Evolutionary conservation across 2,329 filamentous ascomycete genomes (phyloP), one percentile per base, ranked within the genome.

Genomic region (Metarhizium rileyi): DNA sequence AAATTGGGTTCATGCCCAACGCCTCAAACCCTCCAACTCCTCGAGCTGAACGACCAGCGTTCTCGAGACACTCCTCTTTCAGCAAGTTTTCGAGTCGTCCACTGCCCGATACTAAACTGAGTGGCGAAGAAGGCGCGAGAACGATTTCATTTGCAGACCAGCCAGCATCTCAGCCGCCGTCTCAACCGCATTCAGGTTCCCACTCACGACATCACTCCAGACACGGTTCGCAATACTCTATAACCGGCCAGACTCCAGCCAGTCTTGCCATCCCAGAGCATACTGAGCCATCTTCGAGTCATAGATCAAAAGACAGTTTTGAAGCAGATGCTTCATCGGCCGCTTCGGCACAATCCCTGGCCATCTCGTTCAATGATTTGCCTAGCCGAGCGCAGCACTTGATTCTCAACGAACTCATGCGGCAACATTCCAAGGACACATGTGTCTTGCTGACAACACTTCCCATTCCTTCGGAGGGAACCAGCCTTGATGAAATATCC

Each of bases 371-470:
- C 71, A 94, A 95, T 58, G 87, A 94, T 60, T 71, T 95, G 4
- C 88, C 89, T 0, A 87, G 85, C 58, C 81, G 87, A 16, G 88
- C 88, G 2, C 89, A 94, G 63, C 87, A 95, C 64, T 69, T 94
- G 33, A 90, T 95, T 26, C 68, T 95, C 16, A 95, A 95, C 63
- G 88, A 95, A 64, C 70, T 94, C 55, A 90, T 95, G 70, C 73
- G 76, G 3, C 74, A 76, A 51, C 72, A 88, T 53, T 87, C 84
- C 56, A 64, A 65, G 36, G 75, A 86, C 20, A 88, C 89, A 1
- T 87, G 87, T 0, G 87, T 94, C 0, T 67, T 93, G 16, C 84
- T 95, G 57, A 94, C 86, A 1, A 95, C 90, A 23, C 69, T 95
- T 36, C 90, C 89, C 1, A 87, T 88, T 47, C 89, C 89, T 0